Conservation (phyloP, 1,284 basidiomycete species). For the Irpex lacteus region DNA sequence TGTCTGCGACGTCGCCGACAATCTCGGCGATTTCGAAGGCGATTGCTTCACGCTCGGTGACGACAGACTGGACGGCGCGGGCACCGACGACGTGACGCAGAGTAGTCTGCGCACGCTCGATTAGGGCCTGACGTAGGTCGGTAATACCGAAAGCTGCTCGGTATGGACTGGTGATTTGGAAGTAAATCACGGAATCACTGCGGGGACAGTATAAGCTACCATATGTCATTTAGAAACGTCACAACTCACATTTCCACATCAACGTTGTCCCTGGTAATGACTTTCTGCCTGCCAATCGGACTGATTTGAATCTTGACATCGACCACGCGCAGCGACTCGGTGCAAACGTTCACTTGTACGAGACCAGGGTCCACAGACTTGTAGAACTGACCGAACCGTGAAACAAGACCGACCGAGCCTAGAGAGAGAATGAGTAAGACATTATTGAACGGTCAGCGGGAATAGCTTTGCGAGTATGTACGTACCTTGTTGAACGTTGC, state of each 20-base stretch:
- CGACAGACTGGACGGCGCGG: conserved; percentile 79
- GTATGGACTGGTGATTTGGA: conserved; percentile 85
- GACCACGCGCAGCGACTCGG: conserved; percentile 79
- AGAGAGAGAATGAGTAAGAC: not conserved
- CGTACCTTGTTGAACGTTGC: conserved; percentile 75
- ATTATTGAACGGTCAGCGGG: not conserved
- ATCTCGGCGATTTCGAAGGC: conserved; percentile 96
- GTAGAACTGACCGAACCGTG: conserved; percentile 93
- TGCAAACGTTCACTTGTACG: conserved; percentile 90
- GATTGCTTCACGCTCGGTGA: conserved; percentile 94
- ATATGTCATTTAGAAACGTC: not conserved
- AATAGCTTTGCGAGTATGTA: conserved; percentile 3
- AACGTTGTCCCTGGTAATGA: conserved; percentile 88
- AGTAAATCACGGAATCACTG: conserved; percentile 89
- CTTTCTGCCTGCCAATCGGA: conserved; percentile 82
- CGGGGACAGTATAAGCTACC: conserved; percentile 9
- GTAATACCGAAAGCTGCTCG: conserved; percentile 91
- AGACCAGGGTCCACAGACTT: conserved; percentile 93
- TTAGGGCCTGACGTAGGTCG: conserved; percentile 84
- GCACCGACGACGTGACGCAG: conserved; percentile 94
- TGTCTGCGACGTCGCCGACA: conserved; percentile 80
- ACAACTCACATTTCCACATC: conserved; percentile 72
- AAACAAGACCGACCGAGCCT: conserved; percentile 89
- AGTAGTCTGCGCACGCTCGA: conserved; percentile 95
- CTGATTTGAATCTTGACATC: conserved; percentile 96